Evolutionary conservation across 768 basidiomycete genomes (phyloP).

Genomic region (Rhizopogon sp.): DNA sequence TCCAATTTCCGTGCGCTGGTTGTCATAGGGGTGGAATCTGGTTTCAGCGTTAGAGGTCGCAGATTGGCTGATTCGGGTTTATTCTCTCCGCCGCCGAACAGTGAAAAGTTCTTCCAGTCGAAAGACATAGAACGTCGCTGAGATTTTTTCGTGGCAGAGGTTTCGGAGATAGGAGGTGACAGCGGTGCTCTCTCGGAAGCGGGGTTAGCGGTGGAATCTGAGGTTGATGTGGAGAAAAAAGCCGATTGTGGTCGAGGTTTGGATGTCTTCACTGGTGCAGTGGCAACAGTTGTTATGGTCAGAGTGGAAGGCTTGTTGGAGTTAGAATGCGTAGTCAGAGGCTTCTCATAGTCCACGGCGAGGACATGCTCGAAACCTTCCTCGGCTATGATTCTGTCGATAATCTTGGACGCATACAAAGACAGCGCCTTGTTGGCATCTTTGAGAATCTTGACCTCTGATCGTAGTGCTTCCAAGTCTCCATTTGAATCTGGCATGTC

Average conservation of each 20-base stretch:
- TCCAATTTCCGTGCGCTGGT: conserved; percentile 75
- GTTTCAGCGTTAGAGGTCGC: conserved; percentile 70
- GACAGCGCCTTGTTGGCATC: conserved; percentile 96
- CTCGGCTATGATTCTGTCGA: conserved; percentile 93
- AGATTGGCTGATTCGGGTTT: conserved; percentile 53
- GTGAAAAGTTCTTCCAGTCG: conserved; percentile 76
- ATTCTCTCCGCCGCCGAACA: conserved; percentile 60
- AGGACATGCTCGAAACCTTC: conserved; percentile 97
- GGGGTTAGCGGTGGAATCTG: conserved; percentile 35
- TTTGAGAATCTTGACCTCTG: conserved; percentile 87
- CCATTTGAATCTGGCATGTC: conserved; percentile 38
- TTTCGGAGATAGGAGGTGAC: conserved; percentile 19
- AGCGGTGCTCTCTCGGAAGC: conserved; percentile 16
- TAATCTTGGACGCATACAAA: conserved; percentile 94
- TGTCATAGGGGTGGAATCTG: conserved; percentile 45
- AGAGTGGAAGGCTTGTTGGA: conserved; percentile 26
- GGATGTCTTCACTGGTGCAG: conserved; percentile 4
- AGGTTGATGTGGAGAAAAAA: conserved; percentile 35
- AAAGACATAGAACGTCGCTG: conserved; percentile 79
- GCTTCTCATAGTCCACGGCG: conserved; percentile 82
- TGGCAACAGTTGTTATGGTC: conserved; percentile 21
- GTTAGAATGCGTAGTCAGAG: conserved; percentile 42
- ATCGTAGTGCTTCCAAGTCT: conserved; percentile 59
- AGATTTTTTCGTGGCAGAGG: conserved; percentile 29
- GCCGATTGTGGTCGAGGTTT: conserved; percentile 63